These are phyloP conservation scores for Ophiosphaerella narmari DNA, from an alignment of 2,329 filamentous ascomycete species.

Conservation along the genomic window DNA sequence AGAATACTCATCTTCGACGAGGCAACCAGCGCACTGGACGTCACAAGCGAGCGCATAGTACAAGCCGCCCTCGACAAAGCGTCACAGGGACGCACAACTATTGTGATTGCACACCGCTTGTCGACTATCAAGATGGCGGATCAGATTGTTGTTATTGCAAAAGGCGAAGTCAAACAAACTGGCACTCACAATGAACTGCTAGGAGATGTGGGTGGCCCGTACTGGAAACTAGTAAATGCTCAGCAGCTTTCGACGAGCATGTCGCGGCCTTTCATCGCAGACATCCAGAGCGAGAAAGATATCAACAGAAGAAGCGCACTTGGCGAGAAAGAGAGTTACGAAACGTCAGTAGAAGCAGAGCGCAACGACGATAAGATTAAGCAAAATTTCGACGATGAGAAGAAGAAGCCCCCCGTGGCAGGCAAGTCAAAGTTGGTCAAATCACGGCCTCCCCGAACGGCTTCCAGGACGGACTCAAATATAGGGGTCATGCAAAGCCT, in stretches of 20 bases:
- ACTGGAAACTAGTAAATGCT: slow-evolving; percentile 67
- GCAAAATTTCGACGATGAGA: slow-evolving; percentile 21
- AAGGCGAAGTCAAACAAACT: slow-evolving; percentile 70
- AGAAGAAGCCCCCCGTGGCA: not conserved
- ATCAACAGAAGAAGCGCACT: slow-evolving; percentile 37
- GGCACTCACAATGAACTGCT: slow-evolving; percentile 75
- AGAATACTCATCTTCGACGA: slow-evolving; percentile 90
- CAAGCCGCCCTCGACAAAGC: slow-evolving; percentile 87
- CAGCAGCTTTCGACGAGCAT: slow-evolving; percentile 71
- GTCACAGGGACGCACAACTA: slow-evolving; percentile 82
- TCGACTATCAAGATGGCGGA: slow-evolving; percentile 87
- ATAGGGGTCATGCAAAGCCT: slow-evolving; percentile 5
- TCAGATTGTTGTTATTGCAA: slow-evolving; percentile 72
- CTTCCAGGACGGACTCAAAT: not conserved
- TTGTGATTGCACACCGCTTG: slow-evolving; percentile 89
- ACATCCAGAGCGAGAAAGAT: slow-evolving; percentile 5
- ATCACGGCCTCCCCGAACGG: not conserved
- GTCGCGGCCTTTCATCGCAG: slow-evolving; percentile 41
- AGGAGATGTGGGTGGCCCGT: slow-evolving; percentile 61
- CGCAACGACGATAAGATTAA: not conserved
- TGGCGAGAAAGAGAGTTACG: slow-evolving; percentile 14
- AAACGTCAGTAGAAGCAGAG: slow-evolving; percentile 13
- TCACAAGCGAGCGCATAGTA: slow-evolving; percentile 89
- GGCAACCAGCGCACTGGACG: slow-evolving; percentile 89
- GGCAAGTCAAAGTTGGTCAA: not conserved